phyloP scores from a whole-genome alignment of 2,329 filamentous ascomycete genomes.

The Diaporthe sp. region DNA sequence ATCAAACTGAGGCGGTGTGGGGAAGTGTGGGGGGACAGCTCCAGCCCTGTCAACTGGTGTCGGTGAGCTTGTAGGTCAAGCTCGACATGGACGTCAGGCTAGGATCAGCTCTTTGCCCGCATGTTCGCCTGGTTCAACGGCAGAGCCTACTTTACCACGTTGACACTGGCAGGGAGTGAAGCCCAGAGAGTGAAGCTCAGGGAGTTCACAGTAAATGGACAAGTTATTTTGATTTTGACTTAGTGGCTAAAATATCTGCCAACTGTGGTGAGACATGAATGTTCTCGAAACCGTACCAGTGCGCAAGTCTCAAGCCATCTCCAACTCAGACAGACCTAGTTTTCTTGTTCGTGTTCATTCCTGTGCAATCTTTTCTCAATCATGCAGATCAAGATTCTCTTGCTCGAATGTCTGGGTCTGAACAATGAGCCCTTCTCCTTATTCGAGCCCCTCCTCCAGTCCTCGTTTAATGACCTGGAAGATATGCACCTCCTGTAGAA shows the following conservation, averaged over 20 bases:
- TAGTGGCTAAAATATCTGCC: neutral
- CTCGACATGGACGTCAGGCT: neutral
- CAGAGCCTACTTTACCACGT: too few species aligned
- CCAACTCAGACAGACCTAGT: neutral
- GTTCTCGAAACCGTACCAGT: neutral
- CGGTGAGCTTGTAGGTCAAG: constrained; percentile 11
- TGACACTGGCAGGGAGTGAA: neutral
- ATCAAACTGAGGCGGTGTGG: constrained; percentile 22
- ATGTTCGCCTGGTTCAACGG: neutral
- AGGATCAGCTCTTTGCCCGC: neutral
- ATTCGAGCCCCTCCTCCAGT: neutral
- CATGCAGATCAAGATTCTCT: neutral
- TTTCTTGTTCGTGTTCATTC: neutral
- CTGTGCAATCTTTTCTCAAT: neutral
- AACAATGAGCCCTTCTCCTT: neutral
- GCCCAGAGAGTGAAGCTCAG: too few species aligned
- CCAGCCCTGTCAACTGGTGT: constrained; percentile 14
- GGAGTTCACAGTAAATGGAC: neutral
- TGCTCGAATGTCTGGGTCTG: neutral
- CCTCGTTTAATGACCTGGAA: neutral
- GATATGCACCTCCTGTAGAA: neutral
- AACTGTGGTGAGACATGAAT: neutral
- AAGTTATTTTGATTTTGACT: neutral
- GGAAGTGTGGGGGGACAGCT: constrained; percentile 14
- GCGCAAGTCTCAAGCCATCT: too few species aligned